Evolutionary conservation across 2,329 filamentous ascomycete genomes (phyloP).

Genomic region (Dothideomycetes sp.): DNA sequence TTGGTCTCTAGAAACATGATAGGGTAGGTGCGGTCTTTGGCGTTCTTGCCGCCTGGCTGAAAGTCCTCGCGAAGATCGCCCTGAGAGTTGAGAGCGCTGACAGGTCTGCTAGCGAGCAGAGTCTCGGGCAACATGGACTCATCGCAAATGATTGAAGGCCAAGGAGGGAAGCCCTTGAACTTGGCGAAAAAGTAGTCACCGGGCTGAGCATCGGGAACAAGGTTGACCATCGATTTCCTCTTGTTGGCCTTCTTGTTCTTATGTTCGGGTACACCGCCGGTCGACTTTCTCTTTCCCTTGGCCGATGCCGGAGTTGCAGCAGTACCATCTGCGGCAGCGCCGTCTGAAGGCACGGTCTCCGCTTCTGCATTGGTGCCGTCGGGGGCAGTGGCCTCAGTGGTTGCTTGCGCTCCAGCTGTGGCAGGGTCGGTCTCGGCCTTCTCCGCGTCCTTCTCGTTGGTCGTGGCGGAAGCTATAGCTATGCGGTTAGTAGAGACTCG

Average conservation of each 20-base stretch:
- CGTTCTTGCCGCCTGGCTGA: conserved; percentile 76
- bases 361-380: conserved; percentile 11
- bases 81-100: conserved; percentile 70
- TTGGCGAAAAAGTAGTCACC: conserved; percentile 88
- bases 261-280: conserved; percentile 49
- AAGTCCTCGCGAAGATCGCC: conserved; percentile 83
- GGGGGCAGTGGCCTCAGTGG: conserved; percentile 11
- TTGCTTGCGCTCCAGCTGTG: conserved; percentile 9
- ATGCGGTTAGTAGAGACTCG: background rate
- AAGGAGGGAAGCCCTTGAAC: conserved; percentile 87
- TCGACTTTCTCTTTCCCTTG: conserved; percentile 46
- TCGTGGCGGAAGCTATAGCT: background rate
- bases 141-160: conserved; percentile 89
- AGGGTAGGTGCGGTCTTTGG: conserved; percentile 74
- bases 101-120: conserved; percentile 67
- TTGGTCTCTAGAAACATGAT: conserved; percentile 94
- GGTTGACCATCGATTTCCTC: conserved; percentile 66
- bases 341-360: conserved; percentile 6
- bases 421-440: conserved; percentile 2
- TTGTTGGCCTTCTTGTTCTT: conserved; percentile 74
- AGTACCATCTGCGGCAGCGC: conserved; percentile 3
- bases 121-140: conserved; percentile 83
- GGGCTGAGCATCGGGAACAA: conserved; percentile 65
- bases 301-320: conserved; percentile 15
- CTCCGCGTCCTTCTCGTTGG: conserved; percentile 4